Base-by-base conservation (phyloP, 1,284 basidiomycete species). In the Dichomitus squalens region DNA sequence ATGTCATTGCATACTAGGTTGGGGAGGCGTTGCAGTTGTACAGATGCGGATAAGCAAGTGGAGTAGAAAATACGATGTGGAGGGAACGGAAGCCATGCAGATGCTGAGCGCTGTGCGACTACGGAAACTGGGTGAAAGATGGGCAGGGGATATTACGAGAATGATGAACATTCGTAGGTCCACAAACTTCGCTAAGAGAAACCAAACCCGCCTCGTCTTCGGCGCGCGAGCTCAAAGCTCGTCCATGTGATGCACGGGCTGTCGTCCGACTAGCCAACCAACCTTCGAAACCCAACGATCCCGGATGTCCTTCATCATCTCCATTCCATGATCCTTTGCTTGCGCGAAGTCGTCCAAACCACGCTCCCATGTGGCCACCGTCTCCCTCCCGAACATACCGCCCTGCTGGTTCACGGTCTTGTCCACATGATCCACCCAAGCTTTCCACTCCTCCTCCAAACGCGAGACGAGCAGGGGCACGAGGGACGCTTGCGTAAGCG, bases 331-430 rank as follows among this genome's bases (percentile, higher is more conserved):
- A 65, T 76, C 68, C 79, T 83, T 65, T 35, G 75, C 73, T 39
- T 78, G 79, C 2, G 85, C 84, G 66, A 88, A 82, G 50, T 81
- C 80, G 53, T 92, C 88, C 65, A 93, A 67, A 2, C 76, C 80
- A 44, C 82, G 79, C 63, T 85, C 84, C 91, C 90, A 93, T 7
- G 73, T 75, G 55, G 77, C 72, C 25, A 87, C 88, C 12, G 79
- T 81, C 58, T 91, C 88, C 47, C 78, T 79, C 6, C 88, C 84
- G 69, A 91, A 92, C 90, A 93, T 91, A 4, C 88, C 84, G 6
- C 83, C 87, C 61, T 88, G 77, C n/a, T 73, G 76, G 66, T 92
- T 92, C 2, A 90, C 87, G 9, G 81, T 73, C 18, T 82, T 75
- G 64, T 91, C 87, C 29, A 92, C 77, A 43, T 79, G 79, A 41